Base-by-base conservation (phyloP, 768 basidiomycete genomes). In the Lentinula sp. region DNA sequence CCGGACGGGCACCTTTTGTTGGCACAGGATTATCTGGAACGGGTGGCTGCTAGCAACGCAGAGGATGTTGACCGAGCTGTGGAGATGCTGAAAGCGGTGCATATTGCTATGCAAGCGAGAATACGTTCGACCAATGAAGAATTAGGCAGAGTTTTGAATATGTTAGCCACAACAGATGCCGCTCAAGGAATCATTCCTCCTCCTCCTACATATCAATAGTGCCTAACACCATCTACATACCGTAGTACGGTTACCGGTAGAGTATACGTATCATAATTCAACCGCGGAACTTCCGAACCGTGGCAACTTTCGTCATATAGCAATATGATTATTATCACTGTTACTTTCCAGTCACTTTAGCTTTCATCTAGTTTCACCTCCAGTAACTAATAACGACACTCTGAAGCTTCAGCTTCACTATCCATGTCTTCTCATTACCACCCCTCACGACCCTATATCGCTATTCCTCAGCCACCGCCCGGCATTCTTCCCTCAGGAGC, bases 21-120 rank as follows among this genome's bases (percentile, higher is more conserved):
- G 62, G 93, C 94, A 13, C 80, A 79, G 66, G 82, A 86, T 54
- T 90, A 88, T 71, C 77, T 94, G 35, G 85, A 92, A 61, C 79
- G 78, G 52, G 85, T 97, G 32, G 85, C 90, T 3, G 73, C 73
- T 50, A 93, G 90, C 67, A 94, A 95, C 72, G 84, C 85, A 10
- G 91, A 93, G 67, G 92, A 95, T 66, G 90, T 90, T 16, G 82
- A 81, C 12, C 81, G 79, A 59, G 93, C 91, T 0, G 78, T 84
- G 45, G 91, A 92, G 45, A 72, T 91, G 69, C 72, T 94, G 62
- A 89, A 89, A 67, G 20, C 41, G 4, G 59, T 60, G 23, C 20
- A 52, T 33, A 16, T 37, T 10, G 39, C 48, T 39, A 60, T 59
- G 18, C 36, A 59, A 12, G 46, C 28, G 33, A n/a, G 46, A 45